Evolutionary conservation across 2,329 filamentous ascomycete species (phyloP).

Genomic region (Rutstroemia sydowiana): DNA sequence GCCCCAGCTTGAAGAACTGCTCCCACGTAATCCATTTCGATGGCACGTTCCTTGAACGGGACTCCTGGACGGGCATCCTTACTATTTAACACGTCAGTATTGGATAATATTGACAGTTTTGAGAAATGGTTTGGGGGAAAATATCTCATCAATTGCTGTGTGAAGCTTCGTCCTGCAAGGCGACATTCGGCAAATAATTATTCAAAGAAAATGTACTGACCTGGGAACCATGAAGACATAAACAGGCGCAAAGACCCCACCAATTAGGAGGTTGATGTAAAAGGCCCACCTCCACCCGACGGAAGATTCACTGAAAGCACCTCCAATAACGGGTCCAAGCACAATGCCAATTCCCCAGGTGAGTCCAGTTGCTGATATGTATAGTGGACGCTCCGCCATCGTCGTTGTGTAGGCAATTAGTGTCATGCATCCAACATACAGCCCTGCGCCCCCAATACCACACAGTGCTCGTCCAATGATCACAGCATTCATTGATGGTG

Average conservation of each 20-base stretch:
- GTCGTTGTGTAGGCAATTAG: slow-evolving; percentile 7
- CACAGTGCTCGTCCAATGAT: slow-evolving; percentile 38
- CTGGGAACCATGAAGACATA: slow-evolving; percentile 14
- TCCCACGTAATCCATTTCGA: slow-evolving; percentile 23
- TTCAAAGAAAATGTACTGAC: too few relatives aligned
- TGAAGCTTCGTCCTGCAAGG: too few relatives aligned
- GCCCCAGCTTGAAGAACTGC: slow-evolving; percentile 28
- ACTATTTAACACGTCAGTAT: too few relatives aligned
- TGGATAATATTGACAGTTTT: too few relatives aligned
- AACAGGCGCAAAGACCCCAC: slow-evolving; percentile 18
- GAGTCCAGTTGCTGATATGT: slow-evolving; percentile 9
- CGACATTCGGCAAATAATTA: too few relatives aligned
- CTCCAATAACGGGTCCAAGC: slow-evolving; percentile 21
- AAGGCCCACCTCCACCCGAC: slow-evolving; percentile 30
- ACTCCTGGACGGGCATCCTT: too few relatives aligned
- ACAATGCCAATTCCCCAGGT: slow-evolving; percentile 13
- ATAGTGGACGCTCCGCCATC: slow-evolving; percentile 7
- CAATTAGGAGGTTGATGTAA: slow-evolving; percentile 29
- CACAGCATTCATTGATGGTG: slow-evolving; percentile 31
- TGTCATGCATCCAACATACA: slow-evolving; percentile 32
- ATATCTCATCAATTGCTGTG: too few relatives aligned
- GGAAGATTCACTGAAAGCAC: slow-evolving; percentile 21
- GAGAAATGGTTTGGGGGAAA: too few relatives aligned
- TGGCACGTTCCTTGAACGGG: too few relatives aligned
- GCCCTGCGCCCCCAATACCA: slow-evolving; percentile 35